These are phyloP conservation scores for Lithocarpus polystachyus DNA, from an alignment of 306 rosid species.

Conservation along the genomic window DNA sequence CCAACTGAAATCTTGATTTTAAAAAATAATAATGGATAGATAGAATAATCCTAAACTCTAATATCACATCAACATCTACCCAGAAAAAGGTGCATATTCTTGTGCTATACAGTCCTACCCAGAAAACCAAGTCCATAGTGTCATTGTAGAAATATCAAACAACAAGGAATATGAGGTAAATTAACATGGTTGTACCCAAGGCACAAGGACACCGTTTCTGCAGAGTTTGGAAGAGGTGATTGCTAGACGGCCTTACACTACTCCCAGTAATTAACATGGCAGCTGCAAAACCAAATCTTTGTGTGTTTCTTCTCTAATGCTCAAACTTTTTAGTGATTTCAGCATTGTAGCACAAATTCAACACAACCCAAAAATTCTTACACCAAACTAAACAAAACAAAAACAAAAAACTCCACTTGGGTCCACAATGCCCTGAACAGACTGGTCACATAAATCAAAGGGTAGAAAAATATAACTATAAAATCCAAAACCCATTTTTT, in stretches of 20 bases:
- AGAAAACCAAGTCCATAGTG: neutral
- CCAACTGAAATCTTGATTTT: neutral
- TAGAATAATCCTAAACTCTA: neutral
- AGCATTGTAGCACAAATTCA: neutral
- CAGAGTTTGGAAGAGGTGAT: no score
- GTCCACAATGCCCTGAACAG: neutral
- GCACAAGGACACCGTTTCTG: no score
- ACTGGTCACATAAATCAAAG: neutral
- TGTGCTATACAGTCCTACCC: neutral
- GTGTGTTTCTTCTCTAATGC: neutral
- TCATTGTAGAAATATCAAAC: neutral
- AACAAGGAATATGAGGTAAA: no score
- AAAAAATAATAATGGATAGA: neutral
- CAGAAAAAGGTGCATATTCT: neutral
- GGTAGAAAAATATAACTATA: neutral
- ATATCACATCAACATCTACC: neutral
- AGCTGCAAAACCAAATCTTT: neutral
- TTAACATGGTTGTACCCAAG: no score
- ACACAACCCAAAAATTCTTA: neutral
- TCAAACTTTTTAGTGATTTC: neutral
- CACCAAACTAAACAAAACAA: neutral
- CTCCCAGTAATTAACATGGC: neutral
- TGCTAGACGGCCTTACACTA: no score
- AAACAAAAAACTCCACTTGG: neutral
- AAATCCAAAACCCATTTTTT: neutral